A percentile compares a stretch with the other conserved stretches of the same genome.
These are phyloP conservation scores for Acmispon strigosus DNA, from an alignment of 306 rosid species.

Conservation along the genomic window DNA sequence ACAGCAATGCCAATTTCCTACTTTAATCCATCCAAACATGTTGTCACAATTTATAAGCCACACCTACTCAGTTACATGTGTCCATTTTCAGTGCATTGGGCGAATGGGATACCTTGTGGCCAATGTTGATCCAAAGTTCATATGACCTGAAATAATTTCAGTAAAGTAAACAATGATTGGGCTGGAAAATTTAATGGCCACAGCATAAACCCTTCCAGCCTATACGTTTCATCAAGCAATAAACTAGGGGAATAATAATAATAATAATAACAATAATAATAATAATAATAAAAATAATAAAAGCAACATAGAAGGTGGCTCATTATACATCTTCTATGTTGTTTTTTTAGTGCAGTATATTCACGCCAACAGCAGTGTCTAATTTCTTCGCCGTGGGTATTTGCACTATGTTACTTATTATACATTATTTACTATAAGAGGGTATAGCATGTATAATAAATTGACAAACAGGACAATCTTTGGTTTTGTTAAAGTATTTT, in stretches of 20 bases:
- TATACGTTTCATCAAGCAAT: neutral
- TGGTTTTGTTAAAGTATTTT: too few relatives aligned
- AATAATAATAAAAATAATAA: too few relatives aligned
- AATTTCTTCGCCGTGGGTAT: neutral
- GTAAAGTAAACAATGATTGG: conserved; percentile 3
- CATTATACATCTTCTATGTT: too few relatives aligned
- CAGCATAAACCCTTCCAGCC: neutral
- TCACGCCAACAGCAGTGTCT: too few relatives aligned
- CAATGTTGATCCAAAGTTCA: conserved; percentile 4
- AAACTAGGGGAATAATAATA: too few relatives aligned
- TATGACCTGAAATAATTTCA: neutral
- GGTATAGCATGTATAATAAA: too few relatives aligned
- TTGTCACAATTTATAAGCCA: conserved; percentile 30
- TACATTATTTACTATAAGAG: too few relatives aligned
- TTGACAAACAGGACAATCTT: too few relatives aligned
- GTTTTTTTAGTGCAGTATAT: too few relatives aligned
- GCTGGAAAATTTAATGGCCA: conserved; percentile 1
- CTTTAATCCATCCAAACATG: conserved; percentile 25
- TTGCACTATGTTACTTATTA: too few relatives aligned
- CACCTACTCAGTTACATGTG: conserved; percentile 45
- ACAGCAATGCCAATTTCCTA: conserved; percentile 18
- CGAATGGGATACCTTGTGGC: conserved; percentile 12
- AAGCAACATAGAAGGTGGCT: neutral
- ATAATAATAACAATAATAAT: too few relatives aligned
- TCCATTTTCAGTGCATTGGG: conserved; percentile 17